Conservation (phyloP, 2,329 filamentous ascomycete genomes). For the Trichophyton rubrum region DNA sequence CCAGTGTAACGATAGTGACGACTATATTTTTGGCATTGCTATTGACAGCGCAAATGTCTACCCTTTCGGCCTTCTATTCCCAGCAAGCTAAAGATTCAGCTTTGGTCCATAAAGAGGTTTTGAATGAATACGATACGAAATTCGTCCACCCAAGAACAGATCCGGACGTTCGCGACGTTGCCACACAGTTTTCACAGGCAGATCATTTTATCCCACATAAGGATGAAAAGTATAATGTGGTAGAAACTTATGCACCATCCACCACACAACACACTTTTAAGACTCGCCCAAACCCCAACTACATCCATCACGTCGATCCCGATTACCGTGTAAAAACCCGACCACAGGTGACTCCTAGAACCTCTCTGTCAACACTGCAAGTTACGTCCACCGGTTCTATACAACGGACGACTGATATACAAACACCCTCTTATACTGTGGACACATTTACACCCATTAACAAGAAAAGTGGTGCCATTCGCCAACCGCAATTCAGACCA, state of each 20-base stretch:
- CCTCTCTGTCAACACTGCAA: slow-evolving; percentile 13
- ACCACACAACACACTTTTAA: slow-evolving; percentile 61
- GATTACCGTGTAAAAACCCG: slow-evolving; percentile 38
- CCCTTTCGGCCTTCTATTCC: slow-evolving; percentile 60
- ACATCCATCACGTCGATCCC: slow-evolving; percentile 58
- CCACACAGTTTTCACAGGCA: slow-evolving; percentile 56
- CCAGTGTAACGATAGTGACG: slow-evolving; percentile 75
- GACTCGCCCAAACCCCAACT: slow-evolving; percentile 73
- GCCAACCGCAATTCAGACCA: slow-evolving; percentile 43
- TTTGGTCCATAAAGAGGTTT: slow-evolving; percentile 78
- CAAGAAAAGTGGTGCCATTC: slow-evolving; percentile 35
- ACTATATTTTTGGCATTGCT: slow-evolving; percentile 64
- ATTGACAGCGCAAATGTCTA: slow-evolving; percentile 62
- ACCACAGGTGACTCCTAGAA: slow-evolving; percentile 33
- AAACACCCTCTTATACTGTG: slow-evolving; percentile 36
- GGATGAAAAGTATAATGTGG: slow-evolving; percentile 38
- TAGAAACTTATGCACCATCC: slow-evolving; percentile 51
- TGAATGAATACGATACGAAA: slow-evolving; percentile 93
- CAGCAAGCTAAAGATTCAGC: slow-evolving; percentile 77
- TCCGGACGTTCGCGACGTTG: slow-evolving; percentile 63
- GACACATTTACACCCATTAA: slow-evolving; percentile 20
- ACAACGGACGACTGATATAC: slow-evolving; percentile 22
- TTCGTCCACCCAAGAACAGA: slow-evolving; percentile 86
- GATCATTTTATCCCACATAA: slow-evolving; percentile 27
- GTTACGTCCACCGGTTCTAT: slow-evolving; percentile 17